Evolutionary conservation across 108 stramenopile genomes (phyloP).

Genomic region (Licmophora abbreviata): DNA sequence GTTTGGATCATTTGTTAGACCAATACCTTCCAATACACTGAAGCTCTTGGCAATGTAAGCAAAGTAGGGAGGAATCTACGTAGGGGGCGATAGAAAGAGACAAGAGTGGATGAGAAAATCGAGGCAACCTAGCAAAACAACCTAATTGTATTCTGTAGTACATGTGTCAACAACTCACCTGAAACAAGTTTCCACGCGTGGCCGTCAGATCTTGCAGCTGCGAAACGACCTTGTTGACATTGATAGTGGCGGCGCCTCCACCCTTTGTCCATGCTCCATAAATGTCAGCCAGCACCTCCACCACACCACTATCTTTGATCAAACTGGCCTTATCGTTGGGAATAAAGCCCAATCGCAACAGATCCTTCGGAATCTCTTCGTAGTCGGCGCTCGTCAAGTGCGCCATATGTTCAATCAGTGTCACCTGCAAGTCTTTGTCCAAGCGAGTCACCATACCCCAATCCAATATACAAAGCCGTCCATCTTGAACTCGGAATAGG

Average conservation of each 20-base stretch:
- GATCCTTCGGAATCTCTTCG: constrained; percentile 82
- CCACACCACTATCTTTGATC: constrained; percentile 83
- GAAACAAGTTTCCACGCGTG: constrained; percentile 61
- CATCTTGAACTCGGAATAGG: constrained; percentile 82
- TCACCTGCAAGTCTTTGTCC: constrained; percentile 71
- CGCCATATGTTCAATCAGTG: constrained; percentile 91
- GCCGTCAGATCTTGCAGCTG: constrained; percentile 81
- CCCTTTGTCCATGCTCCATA: constrained; percentile 82
- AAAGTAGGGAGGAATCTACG: constrained; percentile 80
- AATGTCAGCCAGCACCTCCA: constrained; percentile 82
- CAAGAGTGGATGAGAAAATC: background rate
- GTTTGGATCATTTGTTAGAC: constrained; percentile 78
- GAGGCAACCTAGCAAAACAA: background rate
- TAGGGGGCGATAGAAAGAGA: constrained; percentile 23
- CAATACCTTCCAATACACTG: constrained; percentile 92
- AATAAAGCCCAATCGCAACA: constrained; percentile 86
- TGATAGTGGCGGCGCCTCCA: constrained; percentile 86
- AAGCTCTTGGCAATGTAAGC: constrained; percentile 90
- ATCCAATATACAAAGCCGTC: constrained; percentile 88
- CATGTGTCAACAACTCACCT: constrained; percentile 26
- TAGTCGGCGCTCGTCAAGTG: constrained; percentile 90
- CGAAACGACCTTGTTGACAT: constrained; percentile 80
- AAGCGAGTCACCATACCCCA: constrained; percentile 94
- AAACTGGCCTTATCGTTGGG: constrained; percentile 61
- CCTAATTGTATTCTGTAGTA: background rate